Conservation (phyloP, 441 rosid genomes). For the Brassica hybrid region DNA sequence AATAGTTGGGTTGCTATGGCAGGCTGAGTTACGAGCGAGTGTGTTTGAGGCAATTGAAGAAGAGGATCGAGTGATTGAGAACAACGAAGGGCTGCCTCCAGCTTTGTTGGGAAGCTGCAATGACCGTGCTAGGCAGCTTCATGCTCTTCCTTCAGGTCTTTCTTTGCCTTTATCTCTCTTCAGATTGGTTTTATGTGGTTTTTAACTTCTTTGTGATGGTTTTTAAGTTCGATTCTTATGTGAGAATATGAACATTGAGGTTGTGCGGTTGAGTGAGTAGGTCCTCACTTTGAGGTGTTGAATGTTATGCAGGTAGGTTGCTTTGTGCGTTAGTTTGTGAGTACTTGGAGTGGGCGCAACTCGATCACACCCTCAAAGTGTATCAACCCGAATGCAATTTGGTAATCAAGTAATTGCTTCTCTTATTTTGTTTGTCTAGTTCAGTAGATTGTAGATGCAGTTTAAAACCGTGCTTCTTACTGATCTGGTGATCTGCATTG, state of each 20-base stretch:
- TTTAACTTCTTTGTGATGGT: too few relatives aligned
- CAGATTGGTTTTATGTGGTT: background rate
- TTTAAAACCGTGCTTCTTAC: background rate
- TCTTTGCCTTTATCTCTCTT: too few relatives aligned
- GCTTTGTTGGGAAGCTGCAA: slow-evolving; percentile 68
- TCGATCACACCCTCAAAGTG: slow-evolving; percentile 85
- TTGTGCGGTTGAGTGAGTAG: slow-evolving; percentile 7
- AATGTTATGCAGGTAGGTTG: slow-evolving; percentile 76
- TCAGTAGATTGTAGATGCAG: background rate
- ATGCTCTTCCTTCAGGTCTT: slow-evolving; percentile 2
- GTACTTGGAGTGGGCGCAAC: slow-evolving; percentile 96
- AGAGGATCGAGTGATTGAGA: slow-evolving; percentile 85
- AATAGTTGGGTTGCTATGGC: background rate
- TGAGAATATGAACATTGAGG: slow-evolving; percentile 2
- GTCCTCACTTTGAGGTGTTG: slow-evolving; percentile 28
- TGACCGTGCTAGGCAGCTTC: slow-evolving; percentile 7
- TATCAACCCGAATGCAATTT: slow-evolving; percentile 95
- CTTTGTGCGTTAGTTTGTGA: slow-evolving; percentile 85
- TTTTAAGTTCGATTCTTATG: background rate
- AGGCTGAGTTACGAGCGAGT: slow-evolving; percentile 99
- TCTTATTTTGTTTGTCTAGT: slow-evolving; percentile 6
- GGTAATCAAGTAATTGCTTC: slow-evolving; percentile 69
- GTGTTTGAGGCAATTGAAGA: slow-evolving; percentile 99
- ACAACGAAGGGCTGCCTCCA: slow-evolving; percentile 81
- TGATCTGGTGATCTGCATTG: slow-evolving; percentile 10